Evolutionary conservation across 2,329 filamentous ascomycete species (phyloP), one percentile per base, ranked within the genome.

Genomic region (Calonectria hawksworthii): DNA sequence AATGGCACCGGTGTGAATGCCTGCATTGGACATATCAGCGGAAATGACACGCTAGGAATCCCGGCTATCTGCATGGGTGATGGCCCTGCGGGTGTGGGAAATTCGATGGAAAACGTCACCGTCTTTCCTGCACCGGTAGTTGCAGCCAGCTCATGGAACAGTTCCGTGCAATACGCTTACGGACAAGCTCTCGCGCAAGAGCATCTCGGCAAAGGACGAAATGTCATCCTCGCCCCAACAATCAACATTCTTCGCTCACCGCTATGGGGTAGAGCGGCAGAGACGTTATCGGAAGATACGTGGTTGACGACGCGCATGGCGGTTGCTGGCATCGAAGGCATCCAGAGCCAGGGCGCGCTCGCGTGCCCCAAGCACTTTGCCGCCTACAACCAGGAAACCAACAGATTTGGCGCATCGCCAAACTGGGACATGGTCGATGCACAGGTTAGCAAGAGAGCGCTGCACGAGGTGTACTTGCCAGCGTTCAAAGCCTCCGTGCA

Each of bases 241-340:
- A 61, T 61, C 34, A 61, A 61, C 34, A 61, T 61, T 23, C 56
- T 61, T 9, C 56, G 56, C 14, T 61, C 56, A 2, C 56, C 56
- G 23, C 23, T 61, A 28, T 61, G 56, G 56, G 56, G 56, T 4
- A 41, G 56, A 41, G 56, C 56, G 26, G 56, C 56, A 18, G 56
- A 61, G 11, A 61, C 56, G 11, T 61, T 61, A 1, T 61, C 56
- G 14, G 56, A 61, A 61, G 56, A 61, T n/a, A 61, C 56, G 13
- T 61, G 56, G 56, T 41, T 61, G 21, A 61, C 56, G 4, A 61
- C 56, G 34, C 56, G 56, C n/a, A 61, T 61, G 56, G 56, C 56
- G 16, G 56, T 61, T 28, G 56, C 56, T 3, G 56, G 56, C 10
- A 32, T 61, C n/a, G 56, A 61, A 18, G 56, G 56, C n/a, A 61